Evolutionary conservation across 371 early-diverging fungal species (phyloP).

Genomic region (Zancudomyces culisetae): DNA sequence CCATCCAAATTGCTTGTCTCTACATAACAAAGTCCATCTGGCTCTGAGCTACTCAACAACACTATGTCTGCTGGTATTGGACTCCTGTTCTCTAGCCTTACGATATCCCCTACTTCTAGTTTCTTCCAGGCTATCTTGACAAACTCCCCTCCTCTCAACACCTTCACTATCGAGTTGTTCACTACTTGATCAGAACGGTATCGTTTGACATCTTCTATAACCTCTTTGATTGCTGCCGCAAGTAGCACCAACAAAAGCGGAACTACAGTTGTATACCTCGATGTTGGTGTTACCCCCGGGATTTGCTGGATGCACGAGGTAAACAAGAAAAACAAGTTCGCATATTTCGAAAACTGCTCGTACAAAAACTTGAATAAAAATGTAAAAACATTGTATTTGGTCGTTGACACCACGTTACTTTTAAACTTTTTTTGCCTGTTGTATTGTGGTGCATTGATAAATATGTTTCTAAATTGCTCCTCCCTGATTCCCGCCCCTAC

Average conservation of each 20-base stretch:
- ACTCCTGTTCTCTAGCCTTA: conserved; percentile 67
- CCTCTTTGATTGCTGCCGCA: conserved; percentile 90
- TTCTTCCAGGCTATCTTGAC: conserved; percentile 49
- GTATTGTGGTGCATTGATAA: conserved; percentile 58
- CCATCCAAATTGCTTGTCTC: conserved; percentile 94
- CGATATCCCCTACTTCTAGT: conserved; percentile 77
- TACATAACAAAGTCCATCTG: conserved; percentile 78
- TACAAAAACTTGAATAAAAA: conserved; percentile 84
- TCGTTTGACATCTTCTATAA: conserved; percentile 88
- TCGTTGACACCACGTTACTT: conserved; percentile 68
- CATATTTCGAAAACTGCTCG: conserved; percentile 86
- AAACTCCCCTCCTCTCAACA: conserved; percentile 33
- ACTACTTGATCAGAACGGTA: conserved; percentile 57
- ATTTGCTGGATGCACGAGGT: conserved; percentile 81
- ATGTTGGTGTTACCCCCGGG: conserved; percentile 62
- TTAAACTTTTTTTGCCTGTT: conserved; percentile 58
- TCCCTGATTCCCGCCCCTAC: not conserved
- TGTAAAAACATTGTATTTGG: conserved; percentile 73
- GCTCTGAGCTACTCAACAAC: conserved; percentile 64
- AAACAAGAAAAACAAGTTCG: conserved; percentile 89
- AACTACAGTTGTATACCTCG: conserved; percentile 71
- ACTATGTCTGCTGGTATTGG: conserved; percentile 85
- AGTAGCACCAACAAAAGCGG: conserved; percentile 79
- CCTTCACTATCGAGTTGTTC: conserved; percentile 48
- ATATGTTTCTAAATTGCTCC: conserved; percentile 50